Evolutionary conservation across 2,329 filamentous ascomycete species (phyloP), one percentile per base, ranked within the genome.

Genomic region (Magnaporthiopsis incrustans): DNA sequence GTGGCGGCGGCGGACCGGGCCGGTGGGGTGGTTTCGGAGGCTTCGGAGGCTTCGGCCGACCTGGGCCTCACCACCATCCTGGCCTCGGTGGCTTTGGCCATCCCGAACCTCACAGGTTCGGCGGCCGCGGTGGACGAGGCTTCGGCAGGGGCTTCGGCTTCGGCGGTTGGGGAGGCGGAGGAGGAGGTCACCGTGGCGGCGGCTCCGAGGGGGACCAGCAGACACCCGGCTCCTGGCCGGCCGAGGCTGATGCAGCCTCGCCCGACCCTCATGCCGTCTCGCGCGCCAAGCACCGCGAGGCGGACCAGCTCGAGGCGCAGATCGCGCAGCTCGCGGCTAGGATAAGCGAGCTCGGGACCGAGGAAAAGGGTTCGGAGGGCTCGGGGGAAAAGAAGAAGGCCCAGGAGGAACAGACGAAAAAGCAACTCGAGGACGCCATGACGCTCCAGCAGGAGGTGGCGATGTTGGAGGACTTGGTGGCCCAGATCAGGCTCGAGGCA

Each of bases 401-500:
- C 7, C 66, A 70, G 63, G 67, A 69, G 61, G 61, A 62, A 50
- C 69, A 68, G 44, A 70, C 70, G 35, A 61, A 64, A 38, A 30
- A 30, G 57, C 67, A 70, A 62, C 67, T 69, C 59, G 61, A 63
- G 38, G 70, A 68, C 35, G 70, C 70, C 32, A 61, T 64, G 50
- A 66, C 61, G 66, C 66, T 78, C 60, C 74, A 76, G 63, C 71
- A 68, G 65, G 75, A 77, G 67, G 70, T 81, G 57, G 74, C 77
- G 64, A 71, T 70, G 38, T 68, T 84, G 64, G 75, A 74, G 57
- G 66, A 67, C 15, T 72, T 73, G 60, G 68, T 82, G 32, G 75
- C 78, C 62, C 64, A 67, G 64, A 64, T 82, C 64, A 71, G 74
- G 65, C 66, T 80, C 7, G 76, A 81, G 69, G 80, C 77, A 2